Conservation (phyloP, 2,329 filamentous ascomycete species). For the Akanthomyces lecanii region DNA sequence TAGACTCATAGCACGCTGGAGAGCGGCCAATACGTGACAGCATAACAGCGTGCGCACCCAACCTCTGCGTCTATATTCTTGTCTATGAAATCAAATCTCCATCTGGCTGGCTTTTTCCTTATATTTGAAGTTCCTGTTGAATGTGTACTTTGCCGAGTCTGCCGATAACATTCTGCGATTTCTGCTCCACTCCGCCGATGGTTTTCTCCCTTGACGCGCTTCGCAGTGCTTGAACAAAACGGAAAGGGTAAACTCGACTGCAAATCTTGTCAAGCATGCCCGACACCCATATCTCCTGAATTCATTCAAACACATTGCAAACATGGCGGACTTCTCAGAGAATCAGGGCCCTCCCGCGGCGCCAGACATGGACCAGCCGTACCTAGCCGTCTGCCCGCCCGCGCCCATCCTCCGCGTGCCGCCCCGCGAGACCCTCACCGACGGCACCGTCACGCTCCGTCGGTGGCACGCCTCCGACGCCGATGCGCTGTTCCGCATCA, state of each 20-base stretch:
- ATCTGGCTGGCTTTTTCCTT: no score
- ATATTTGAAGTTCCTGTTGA: no score
- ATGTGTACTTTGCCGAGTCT: no score
- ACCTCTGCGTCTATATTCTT: no score
- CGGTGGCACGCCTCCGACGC: constrained; percentile 5
- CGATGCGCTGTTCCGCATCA: not conserved
- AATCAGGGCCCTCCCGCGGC: not conserved
- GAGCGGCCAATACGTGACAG: not conserved
- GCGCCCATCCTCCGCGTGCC: not conserved
- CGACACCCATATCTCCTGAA: no score
- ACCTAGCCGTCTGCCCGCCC: constrained; percentile 6
- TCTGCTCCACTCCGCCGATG: no score
- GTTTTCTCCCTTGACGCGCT: no score
- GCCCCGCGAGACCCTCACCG: constrained; percentile 1
- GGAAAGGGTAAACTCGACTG: no score
- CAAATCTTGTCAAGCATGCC: no score
- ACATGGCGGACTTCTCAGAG: not conserved
- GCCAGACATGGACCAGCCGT: not conserved
- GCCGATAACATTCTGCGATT: no score
- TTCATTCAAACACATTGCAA: not conserved
- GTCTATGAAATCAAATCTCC: no score
- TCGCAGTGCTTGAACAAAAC: no score
- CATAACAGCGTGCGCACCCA: not conserved
- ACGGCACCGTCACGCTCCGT: constrained; percentile 8
- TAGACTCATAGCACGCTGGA: not conserved